phyloP scores from a whole-genome alignment of 164 flowering plant genomes.

The Aristolochia contorta region DNA sequence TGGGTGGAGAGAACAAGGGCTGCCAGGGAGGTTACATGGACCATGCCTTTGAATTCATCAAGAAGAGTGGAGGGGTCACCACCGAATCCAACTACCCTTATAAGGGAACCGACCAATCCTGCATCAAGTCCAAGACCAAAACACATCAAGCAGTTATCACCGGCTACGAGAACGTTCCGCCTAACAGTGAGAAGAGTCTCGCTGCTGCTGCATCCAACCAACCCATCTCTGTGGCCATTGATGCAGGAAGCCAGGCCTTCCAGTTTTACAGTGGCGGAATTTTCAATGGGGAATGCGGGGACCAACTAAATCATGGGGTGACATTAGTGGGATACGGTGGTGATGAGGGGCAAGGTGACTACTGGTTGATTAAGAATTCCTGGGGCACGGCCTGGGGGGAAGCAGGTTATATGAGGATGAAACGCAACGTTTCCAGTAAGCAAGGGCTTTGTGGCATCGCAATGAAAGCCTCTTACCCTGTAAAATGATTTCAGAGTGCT shows the following conservation, averaged over 20 bases:
- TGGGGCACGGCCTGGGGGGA: constrained; percentile 9
- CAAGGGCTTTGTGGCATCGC: constrained; percentile 10
- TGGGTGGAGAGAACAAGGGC: not conserved
- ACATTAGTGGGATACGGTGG: constrained; percentile 5
- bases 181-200: constrained; percentile 7
- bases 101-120: not conserved
- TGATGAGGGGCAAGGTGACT: not conserved
- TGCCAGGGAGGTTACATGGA: constrained; percentile 7
- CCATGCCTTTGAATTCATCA: constrained; percentile 3
- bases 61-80: constrained; percentile 6
- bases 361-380: constrained; percentile 10
- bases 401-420: constrained; percentile 6
- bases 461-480: constrained; percentile 6
- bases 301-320: constrained; percentile 6
- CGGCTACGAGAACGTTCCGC: constrained; percentile 6
- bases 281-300: constrained; percentile 1
- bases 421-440: not conserved
- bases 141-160: not conserved
- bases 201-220: constrained; percentile 1
- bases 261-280: constrained; percentile 4
- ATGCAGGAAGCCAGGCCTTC: constrained; percentile 1
- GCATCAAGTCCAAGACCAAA: not conserved
- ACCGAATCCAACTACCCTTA: constrained; percentile 5
- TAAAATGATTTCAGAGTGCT: not conserved
- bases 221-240: constrained; percentile 6